phyloP scores from a whole-genome alignment of 495 filamentous ascomycete species.

The Entonaema liquescens region DNA sequence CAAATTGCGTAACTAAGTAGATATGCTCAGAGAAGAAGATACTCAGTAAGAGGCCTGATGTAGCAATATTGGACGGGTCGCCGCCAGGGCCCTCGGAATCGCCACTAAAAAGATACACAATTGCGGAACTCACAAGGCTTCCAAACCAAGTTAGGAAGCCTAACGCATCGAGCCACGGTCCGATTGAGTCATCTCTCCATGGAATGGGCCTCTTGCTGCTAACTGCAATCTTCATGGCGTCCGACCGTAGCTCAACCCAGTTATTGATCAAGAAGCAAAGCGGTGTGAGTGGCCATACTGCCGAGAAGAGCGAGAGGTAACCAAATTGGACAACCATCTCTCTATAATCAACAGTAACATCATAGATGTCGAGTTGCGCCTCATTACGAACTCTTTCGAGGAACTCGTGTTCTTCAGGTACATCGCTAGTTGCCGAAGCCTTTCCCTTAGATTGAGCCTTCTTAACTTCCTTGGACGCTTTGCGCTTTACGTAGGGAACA shows the following conservation, averaged over 20 bases:
- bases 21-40: conserved; percentile 89
- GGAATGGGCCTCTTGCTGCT: conserved; percentile 90
- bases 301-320: conserved; percentile 92
- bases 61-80: conserved; percentile 71
- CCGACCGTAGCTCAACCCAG: conserved; percentile 93
- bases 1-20: conserved; percentile 77
- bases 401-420: conserved; percentile 78
- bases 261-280: conserved; percentile 94
- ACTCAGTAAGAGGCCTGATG: conserved; percentile 83
- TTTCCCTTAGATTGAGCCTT: conserved; percentile 68
- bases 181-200: conserved; percentile 88
- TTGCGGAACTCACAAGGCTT: conserved; percentile 80
- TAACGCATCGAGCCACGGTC: conserved; percentile 89
- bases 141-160: conserved; percentile 93
- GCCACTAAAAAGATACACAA: conserved; percentile 88
- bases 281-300: conserved; percentile 89
- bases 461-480: conserved; percentile 75
- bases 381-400: conserved; percentile 83
- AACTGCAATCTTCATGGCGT: conserved; percentile 93
- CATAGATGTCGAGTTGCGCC: conserved; percentile 84
- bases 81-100: conserved; percentile 60
- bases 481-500: conserved; percentile 84
- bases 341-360: conserved; percentile 85
- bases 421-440: conserved; percentile 56
- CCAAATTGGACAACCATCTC: conserved; percentile 98